Evolutionary conservation across 2,329 filamentous ascomycete genomes (phyloP), one percentile per base, ranked within the genome.

Genomic region (Microsporum audouinii): DNA sequence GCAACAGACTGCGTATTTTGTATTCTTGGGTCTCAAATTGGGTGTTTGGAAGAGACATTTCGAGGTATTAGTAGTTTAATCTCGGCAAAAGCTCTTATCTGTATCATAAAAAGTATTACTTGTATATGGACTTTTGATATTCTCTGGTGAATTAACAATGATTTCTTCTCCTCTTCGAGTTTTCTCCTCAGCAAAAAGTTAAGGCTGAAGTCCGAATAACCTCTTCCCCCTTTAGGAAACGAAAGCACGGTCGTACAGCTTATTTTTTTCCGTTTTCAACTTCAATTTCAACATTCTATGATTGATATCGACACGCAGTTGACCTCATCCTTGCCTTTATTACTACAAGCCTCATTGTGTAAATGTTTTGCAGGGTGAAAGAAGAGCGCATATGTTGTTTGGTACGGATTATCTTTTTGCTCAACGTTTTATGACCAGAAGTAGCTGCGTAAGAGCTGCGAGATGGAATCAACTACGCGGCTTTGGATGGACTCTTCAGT

Each of bases 21-120:
- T 72, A 76, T 63, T 70, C 75, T 34, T 78, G 76, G 76, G 61
- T 73, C 17, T 62, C 76, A 23, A 78, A 77, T 60, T 71, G 68
- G 59, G 3, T 76, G 0, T 78, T 77, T 68, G 76, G 76, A n/a
- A 69, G 72, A 38, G 76, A 78, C 63, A 68, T 77, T 36, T 76
- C 75, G 27, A 69, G 76, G 34, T 78, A 76, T 63, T 77, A 65
- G 45, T 2, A 31, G 6, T 31, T 31, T 29, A 12, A 12, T 10
- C 17, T 49, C 43, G 43, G 17, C 27, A 49, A 49, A 49, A 49
- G 45, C 45, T 12, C 23, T 49, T 49, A 2, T 29, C 23, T 49
- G 23, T 29, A 23, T 49, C 17, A 23, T 23, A 23, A 1, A 23
- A 23, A 23, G 27, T 49, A 49, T 33, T 49, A 31, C 12, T 5